These are phyloP conservation scores for Parastagonospora avenae DNA, from an alignment of 2,329 filamentous ascomycete genomes.

Conservation along the genomic window DNA sequence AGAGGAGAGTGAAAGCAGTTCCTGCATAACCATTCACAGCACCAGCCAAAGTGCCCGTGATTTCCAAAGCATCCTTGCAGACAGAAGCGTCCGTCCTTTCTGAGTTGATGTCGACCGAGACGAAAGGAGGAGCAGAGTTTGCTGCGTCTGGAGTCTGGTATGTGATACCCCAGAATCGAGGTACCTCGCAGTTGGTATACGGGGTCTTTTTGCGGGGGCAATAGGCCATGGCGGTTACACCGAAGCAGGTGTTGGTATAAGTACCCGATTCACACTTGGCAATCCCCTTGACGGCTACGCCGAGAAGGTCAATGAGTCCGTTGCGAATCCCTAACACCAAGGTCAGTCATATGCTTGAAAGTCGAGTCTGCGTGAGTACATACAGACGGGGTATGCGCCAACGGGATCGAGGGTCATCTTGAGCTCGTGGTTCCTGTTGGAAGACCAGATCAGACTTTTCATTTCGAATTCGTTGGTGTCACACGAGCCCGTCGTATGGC, in stretches of 20 bases:
- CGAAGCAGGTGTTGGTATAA: conserved; percentile 6
- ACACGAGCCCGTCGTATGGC: conserved; percentile 20
- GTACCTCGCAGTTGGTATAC: conserved; percentile 15
- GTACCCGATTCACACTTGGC: conserved; percentile 13
- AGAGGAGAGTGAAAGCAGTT: not conserved
- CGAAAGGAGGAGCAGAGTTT: conserved; percentile 7
- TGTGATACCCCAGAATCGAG: conserved; percentile 17
- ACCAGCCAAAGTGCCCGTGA: not conserved
- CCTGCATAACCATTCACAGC: not conserved
- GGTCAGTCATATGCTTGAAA: not conserved
- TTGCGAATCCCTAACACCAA: conserved; percentile 11
- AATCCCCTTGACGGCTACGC: conserved; percentile 7
- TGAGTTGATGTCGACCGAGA: not conserved
- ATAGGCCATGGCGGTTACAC: conserved; percentile 1
- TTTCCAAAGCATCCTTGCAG: not conserved
- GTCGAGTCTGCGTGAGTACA: not conserved
- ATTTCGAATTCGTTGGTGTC: conserved; percentile 19
- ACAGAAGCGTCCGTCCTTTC: not conserved
- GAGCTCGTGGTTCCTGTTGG: not conserved
- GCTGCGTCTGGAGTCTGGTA: conserved; percentile 1
- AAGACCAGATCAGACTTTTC: not conserved
- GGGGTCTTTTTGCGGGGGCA: conserved; percentile 2
- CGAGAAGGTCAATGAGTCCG: conserved; percentile 15
- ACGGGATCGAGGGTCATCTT: conserved; percentile 13
- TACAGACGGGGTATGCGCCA: conserved; percentile 15